These are phyloP conservation scores for Phytophthora cryptogea DNA, from an alignment of 352 stramenopile genomes.

Conservation along the genomic window DNA sequence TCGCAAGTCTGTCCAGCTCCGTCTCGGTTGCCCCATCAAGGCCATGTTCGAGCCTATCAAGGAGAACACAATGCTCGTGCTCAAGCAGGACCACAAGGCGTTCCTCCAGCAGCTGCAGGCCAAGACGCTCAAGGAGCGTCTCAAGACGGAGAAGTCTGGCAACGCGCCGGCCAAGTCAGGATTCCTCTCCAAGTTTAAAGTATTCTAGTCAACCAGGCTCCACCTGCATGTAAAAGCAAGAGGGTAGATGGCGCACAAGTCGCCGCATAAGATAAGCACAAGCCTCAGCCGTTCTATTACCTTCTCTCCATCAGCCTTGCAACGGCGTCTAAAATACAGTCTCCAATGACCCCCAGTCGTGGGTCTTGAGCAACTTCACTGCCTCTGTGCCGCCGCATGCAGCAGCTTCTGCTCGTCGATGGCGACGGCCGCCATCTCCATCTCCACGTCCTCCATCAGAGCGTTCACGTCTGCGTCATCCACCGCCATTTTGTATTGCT, in stretches of 20 bases:
- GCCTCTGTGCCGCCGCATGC: conserved; percentile 18
- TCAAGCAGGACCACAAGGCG: conserved; percentile 85
- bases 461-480: conserved; percentile 47
- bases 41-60: conserved; percentile 88
- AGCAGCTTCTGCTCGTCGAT: conserved; percentile 49
- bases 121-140: conserved; percentile 77
- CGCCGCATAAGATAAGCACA: conserved; percentile 18
- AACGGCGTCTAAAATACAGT: conserved; percentile 34
- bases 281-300: conserved; percentile 29
- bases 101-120: conserved; percentile 71
- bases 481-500: conserved; percentile 26
- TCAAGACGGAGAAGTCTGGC: conserved; percentile 64
- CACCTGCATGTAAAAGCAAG: neutral
- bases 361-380: conserved; percentile 4
- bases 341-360: neutral
- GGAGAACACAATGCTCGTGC: conserved; percentile 84
- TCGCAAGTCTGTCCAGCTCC: conserved; percentile 80
- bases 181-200: conserved; percentile 79
- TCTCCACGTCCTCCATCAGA: conserved; percentile 70
- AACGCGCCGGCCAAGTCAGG: conserved; percentile 45
- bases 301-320: neutral
- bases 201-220: conserved; percentile 42
- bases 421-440: conserved; percentile 69
- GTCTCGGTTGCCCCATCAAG: conserved; percentile 78
- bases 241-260: conserved; percentile 6